These are phyloP conservation scores for Incumbomyces lentus DNA, from an alignment of 2,329 filamentous ascomycete genomes.

Conservation along the genomic window DNA sequence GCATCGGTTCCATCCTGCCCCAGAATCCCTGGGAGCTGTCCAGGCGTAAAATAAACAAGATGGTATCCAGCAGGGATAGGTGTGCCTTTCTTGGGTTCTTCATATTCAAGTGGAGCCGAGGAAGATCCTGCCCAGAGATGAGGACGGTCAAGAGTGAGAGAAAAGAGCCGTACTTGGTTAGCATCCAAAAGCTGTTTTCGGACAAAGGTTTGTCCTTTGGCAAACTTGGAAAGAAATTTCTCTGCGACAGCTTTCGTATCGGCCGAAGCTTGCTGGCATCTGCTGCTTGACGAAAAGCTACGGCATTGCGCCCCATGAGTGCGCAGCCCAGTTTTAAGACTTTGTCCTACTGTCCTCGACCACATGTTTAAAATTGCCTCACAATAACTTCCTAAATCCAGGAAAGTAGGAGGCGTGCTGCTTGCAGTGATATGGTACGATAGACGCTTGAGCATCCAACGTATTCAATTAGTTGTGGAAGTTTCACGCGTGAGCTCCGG, in stretches of 20 bases:
- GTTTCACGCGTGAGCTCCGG: too few relatives aligned
- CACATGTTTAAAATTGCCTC: neutral
- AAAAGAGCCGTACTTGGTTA: slow-evolving; percentile 54
- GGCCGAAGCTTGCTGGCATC: neutral
- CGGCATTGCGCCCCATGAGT: neutral
- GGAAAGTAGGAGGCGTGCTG: too few relatives aligned
- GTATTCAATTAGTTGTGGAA: too few relatives aligned
- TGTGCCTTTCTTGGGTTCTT: slow-evolving; percentile 35
- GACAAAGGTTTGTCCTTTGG: slow-evolving; percentile 32
- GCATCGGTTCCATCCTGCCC: slow-evolving; percentile 52
- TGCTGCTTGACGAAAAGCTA: neutral
- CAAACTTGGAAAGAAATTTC: slow-evolving; percentile 33
- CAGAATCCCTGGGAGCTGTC: slow-evolving; percentile 43
- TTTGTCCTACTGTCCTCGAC: neutral
- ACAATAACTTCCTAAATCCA: neutral
- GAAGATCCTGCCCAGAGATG: slow-evolving; percentile 31
- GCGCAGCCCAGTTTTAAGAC: neutral
- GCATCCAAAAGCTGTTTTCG: slow-evolving; percentile 47
- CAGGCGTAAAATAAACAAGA: slow-evolving; percentile 53
- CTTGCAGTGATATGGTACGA: too few relatives aligned
- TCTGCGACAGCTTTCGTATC: slow-evolving; percentile 16
- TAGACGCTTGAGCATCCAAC: too few relatives aligned
- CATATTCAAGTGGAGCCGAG: slow-evolving; percentile 22
- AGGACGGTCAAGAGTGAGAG: slow-evolving; percentile 46
- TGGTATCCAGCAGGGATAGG: slow-evolving; percentile 51